Evolutionary conservation across 768 basidiomycete species (phyloP).

Genomic region (Phylloporus rhodoxanthus): DNA sequence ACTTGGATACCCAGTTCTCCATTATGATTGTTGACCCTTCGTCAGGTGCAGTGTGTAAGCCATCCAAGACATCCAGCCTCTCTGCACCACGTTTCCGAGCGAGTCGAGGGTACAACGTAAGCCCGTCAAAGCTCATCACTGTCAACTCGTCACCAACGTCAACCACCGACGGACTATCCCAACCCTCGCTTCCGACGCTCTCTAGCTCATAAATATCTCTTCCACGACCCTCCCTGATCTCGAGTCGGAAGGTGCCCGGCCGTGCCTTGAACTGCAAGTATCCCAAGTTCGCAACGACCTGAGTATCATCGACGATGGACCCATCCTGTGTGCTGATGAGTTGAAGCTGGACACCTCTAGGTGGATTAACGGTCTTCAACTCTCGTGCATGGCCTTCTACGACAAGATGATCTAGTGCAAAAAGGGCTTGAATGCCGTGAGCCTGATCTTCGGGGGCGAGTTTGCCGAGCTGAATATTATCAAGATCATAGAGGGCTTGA

Average conservation of each 20-base stretch:
- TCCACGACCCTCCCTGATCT: constrained; percentile 78
- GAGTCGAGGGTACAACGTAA: constrained; percentile 83
- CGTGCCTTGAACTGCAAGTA: constrained; percentile 94
- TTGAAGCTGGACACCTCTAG: constrained; percentile 88
- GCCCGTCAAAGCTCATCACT: constrained; percentile 84
- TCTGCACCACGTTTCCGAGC: constrained; percentile 71
- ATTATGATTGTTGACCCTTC: constrained; percentile 38
- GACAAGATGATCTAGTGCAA: constrained; percentile 85
- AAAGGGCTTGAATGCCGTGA: constrained; percentile 64
- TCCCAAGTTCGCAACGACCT: constrained; percentile 89
- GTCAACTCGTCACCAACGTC: constrained; percentile 70
- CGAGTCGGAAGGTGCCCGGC: constrained; percentile 81
- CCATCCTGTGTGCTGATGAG: constrained; percentile 45
- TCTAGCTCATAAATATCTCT: constrained; percentile 75
- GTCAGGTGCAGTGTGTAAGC: constrained; percentile 29
- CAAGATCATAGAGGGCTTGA: constrained; percentile 85
- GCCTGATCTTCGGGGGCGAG: constrained; percentile 50
- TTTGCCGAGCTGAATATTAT: constrained; percentile 83
- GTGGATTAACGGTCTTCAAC: constrained; percentile 52
- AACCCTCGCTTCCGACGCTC: constrained; percentile 85
- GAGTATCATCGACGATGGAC: constrained; percentile 70
- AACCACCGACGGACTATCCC: constrained; percentile 70
- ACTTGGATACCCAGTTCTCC: constrained; percentile 49
- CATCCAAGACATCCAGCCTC: constrained; percentile 68
- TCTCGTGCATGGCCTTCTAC: constrained; percentile 95